Evolutionary conservation across 352 stramenopile species (phyloP).

Genomic region (Thalassiosira delicatula): DNA sequence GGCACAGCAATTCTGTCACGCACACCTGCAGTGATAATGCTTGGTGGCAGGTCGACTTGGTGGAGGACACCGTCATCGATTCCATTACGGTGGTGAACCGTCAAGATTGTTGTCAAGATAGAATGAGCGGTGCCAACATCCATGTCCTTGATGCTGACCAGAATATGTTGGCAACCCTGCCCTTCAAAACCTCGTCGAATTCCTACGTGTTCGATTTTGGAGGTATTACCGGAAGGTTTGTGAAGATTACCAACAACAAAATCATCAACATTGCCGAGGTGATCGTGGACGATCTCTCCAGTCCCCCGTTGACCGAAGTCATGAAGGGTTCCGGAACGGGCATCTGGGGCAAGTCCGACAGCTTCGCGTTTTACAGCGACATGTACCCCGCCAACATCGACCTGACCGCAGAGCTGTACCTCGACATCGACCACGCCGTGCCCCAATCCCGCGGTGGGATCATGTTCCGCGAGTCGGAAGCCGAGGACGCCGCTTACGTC

Average conservation of each 20-base stretch:
- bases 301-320: too few species aligned
- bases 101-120: constrained; percentile 10
- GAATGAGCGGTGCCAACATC: background rate
- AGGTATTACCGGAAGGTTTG: constrained; percentile 1
- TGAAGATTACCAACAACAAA: background rate
- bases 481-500: constrained; percentile 7
- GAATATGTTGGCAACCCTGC: background rate
- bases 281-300: too few species aligned
- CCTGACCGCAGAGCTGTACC: constrained; percentile 5
- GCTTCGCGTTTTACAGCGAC: constrained; percentile 22
- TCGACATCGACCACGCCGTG: background rate
- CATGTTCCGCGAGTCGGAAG: constrained; percentile 34
- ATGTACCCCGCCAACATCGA: background rate
- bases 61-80: constrained; percentile 3
- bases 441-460: constrained; percentile 15
- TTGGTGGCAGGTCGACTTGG: background rate
- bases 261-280: constrained; percentile 34
- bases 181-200: background rate
- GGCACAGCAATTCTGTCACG: background rate
- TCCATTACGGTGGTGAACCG: constrained; percentile 4
- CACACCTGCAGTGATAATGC: constrained; percentile 11
- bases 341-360: constrained; percentile 31
- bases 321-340: constrained; percentile 36
- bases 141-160: background rate
- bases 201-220: background rate